Evolutionary conservation across 306 rosid genomes (phyloP).

Genomic region (Mimosa bimucronata): DNA sequence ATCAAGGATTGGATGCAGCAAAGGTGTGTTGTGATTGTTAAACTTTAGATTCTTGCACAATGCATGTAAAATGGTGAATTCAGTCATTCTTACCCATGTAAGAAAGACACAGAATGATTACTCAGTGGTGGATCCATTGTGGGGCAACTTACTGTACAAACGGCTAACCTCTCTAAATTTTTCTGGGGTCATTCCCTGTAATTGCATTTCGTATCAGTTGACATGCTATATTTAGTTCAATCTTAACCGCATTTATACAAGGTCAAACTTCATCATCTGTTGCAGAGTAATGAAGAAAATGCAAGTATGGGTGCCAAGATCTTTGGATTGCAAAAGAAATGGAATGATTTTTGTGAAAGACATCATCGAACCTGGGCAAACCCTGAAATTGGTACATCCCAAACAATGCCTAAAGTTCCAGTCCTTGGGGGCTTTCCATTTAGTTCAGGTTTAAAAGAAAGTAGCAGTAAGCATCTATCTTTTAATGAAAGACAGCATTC

Average conservation of each 20-base stretch:
- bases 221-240: slow-evolving; percentile 33
- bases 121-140: slow-evolving; percentile 24
- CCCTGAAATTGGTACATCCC: slow-evolving; percentile 51
- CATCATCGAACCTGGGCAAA: slow-evolving; percentile 52
- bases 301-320: slow-evolving; percentile 49
- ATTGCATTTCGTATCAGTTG: slow-evolving; percentile 26
- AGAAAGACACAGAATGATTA: slow-evolving; percentile 10
- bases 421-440: slow-evolving; percentile 49
- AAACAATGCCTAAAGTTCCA: slow-evolving; percentile 45
- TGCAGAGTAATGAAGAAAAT: slow-evolving; percentile 71
- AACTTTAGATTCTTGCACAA: slow-evolving; percentile 35
- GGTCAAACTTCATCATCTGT: slow-evolving; percentile 49
- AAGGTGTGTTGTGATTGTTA: slow-evolving; percentile 65
- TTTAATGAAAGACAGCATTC: slow-evolving; percentile 39
- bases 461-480: slow-evolving; percentile 55
- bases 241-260: slow-evolving; percentile 35
- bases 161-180: background rate
- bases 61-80: background rate
- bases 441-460: slow-evolving; percentile 48
- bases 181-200: slow-evolving; percentile 20
- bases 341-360: slow-evolving; percentile 69
- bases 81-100: slow-evolving; percentile 26
- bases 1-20: slow-evolving; percentile 53
- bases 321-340: slow-evolving; percentile 65
- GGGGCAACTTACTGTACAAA: slow-evolving; percentile 27